Evolutionary conservation across 1,284 basidiomycete species (phyloP), one percentile per base, ranked within the genome.

Genomic region (Sparassis latifolia): DNA sequence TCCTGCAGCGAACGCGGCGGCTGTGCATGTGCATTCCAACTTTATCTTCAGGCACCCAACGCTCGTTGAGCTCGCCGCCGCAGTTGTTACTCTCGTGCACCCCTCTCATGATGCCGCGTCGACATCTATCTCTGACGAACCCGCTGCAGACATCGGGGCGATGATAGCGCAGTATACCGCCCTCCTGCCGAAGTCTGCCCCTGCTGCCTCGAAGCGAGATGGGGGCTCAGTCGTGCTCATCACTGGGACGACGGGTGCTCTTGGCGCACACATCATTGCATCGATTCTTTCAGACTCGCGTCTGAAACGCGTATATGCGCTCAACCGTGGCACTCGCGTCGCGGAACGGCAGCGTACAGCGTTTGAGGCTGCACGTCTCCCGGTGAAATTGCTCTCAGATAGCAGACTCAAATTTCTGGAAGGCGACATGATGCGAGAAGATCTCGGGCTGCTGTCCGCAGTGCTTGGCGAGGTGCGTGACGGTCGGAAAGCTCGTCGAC

Each of bases 41-140:
- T 62, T 71, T 51, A 66, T 73, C 28, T 73, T 72, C 49, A 55
- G 63, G 41, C 32, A 69, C 47, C 69, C 71, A 2, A 63, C 64
- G 4, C 64, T 72, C 35, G 40, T 43, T 10, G 42, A 51, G 5
- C 63, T 72, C n/a, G 60, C 65, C 5, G 35, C n/a, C 9, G 66
- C 61, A 41, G 46, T 69, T 33, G 55, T 45, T 1, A 38, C 20
- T 4, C 44, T 58, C 3, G 49, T 52, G n/a, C 40, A 38, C 9
- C 33, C 48, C 4, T 29, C 3, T 12, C n/a, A 47, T 2, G 48
- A 41, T 20, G 45, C 56, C 39, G 42, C 51, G 4, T 43, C 42
- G n/a, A 4, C 35, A 3, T 5, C 28, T 5, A 31, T 32, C 35
- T 42, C 48, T 37, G 47, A 44, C 7, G 48, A 47, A 10, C 52